phyloP scores from a whole-genome alignment of 176 grass and related monocot species.

The Pontederia crassipes region DNA sequence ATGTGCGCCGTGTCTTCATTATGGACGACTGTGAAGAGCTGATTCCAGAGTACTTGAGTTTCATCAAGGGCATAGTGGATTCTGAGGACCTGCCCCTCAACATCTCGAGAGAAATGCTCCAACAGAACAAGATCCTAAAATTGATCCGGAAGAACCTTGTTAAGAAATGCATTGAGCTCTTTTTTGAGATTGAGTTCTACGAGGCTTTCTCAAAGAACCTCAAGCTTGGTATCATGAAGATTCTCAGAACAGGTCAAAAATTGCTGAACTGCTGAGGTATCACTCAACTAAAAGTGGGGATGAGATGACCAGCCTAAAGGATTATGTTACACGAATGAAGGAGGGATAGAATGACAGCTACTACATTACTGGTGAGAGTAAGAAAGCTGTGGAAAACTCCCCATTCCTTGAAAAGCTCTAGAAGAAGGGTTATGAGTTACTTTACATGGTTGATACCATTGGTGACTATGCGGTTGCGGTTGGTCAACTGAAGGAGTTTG shows the following conservation, averaged over 20 bases:
- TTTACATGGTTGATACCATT: slow-evolving; percentile 85
- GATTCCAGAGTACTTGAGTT: slow-evolving; percentile 84
- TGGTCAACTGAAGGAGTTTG: neutral
- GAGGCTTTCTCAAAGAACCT: slow-evolving; percentile 99
- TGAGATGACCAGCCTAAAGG: slow-evolving; percentile 96
- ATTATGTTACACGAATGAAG: slow-evolving; percentile 98
- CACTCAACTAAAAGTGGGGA: slow-evolving; percentile 97
- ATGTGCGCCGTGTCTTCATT: slow-evolving; percentile 85
- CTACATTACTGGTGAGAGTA: slow-evolving; percentile 98
- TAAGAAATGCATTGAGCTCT: slow-evolving; percentile 92
- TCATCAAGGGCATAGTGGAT: slow-evolving; percentile 93
- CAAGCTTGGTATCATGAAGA: slow-evolving; percentile 94
- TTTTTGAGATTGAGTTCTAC: slow-evolving; percentile 98
- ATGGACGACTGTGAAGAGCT: slow-evolving; percentile 99
- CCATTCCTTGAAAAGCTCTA: slow-evolving; percentile 90
- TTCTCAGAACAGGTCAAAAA: slow-evolving; percentile 69
- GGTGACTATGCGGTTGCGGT: slow-evolving; percentile 88
- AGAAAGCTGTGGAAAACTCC: slow-evolving; percentile 98
- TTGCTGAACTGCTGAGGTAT: slow-evolving; percentile 81
- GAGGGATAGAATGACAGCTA: slow-evolving; percentile 94
- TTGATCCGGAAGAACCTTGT: slow-evolving; percentile 91
- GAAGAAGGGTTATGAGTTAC: slow-evolving; percentile 72
- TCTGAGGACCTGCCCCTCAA: slow-evolving; percentile 96
- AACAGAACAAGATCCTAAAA: slow-evolving; percentile 99
- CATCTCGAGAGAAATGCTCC: slow-evolving; percentile 90